Percentiles rank a stretch among this genome's conserved stretches.
Evolutionary conservation across 2,329 filamentous ascomycete genomes (phyloP).

Genomic region (Phialocephala subalpina): DNA sequence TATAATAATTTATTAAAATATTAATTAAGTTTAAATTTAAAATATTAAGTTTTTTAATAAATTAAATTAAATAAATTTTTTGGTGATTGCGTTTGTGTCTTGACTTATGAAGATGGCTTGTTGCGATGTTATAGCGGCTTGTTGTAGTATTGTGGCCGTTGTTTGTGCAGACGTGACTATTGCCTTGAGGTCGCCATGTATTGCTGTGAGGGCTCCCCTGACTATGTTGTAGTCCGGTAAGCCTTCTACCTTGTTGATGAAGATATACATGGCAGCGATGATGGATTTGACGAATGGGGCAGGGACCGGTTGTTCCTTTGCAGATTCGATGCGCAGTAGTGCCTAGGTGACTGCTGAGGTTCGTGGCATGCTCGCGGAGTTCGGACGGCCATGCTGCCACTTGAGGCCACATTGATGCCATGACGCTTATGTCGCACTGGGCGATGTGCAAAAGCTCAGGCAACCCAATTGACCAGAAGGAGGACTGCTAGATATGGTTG

Average conservation of each 20-base stretch:
- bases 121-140: constrained; percentile 16
- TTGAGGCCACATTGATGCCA: constrained; percentile 15
- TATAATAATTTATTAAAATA: too few relatives aligned
- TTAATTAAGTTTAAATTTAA: too few relatives aligned
- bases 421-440: constrained; percentile 1
- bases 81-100: constrained; percentile 19
- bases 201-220: constrained; percentile 14
- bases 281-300: constrained; percentile 20
- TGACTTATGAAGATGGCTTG: constrained; percentile 18
- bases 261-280: constrained; percentile 18
- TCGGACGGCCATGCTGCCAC: constrained; percentile 21
- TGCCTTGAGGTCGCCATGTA: constrained; percentile 20
- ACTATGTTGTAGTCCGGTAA: constrained; percentile 13
- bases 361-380: constrained; percentile 19
- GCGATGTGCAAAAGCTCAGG: constrained; percentile 17
- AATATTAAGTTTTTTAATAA: too few relatives aligned
- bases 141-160: constrained; percentile 17
- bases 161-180: constrained; percentile 7
- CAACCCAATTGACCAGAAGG: constrained; percentile 15
- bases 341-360: constrained; percentile 23
- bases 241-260: constrained; percentile 23
- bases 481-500: constrained; percentile 19
- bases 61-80: too few relatives aligned
- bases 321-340: constrained; percentile 21
- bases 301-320: constrained; percentile 17